These are phyloP conservation scores for Corymbia calophylla DNA, from an alignment of 441 rosid species.

Conservation along the genomic window DNA sequence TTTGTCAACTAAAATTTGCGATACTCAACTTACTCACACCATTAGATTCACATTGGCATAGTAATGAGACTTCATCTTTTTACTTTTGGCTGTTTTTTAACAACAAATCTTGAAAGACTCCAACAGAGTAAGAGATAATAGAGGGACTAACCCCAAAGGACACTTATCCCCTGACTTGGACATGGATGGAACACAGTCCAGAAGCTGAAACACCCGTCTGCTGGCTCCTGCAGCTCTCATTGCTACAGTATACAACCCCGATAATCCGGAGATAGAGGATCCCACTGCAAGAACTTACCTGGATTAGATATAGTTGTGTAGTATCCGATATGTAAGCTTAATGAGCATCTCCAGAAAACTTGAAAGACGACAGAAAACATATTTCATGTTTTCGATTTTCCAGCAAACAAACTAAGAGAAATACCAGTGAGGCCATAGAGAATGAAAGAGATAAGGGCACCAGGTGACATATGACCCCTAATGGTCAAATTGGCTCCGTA, in stretches of 20 bases:
- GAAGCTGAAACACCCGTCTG: constrained; percentile 83
- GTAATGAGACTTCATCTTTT: not conserved
- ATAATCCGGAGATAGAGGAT: constrained; percentile 59
- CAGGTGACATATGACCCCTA: constrained; percentile 71
- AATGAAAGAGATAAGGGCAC: constrained; percentile 90
- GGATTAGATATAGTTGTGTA: not conserved
- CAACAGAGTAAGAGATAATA: not conserved
- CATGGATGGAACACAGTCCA: constrained; percentile 82
- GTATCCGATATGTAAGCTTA: not conserved
- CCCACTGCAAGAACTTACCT: constrained; percentile 57
- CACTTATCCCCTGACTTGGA: constrained; percentile 67
- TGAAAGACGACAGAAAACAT: not conserved
- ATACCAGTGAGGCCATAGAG: constrained; percentile 89
- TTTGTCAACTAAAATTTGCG: not conserved
- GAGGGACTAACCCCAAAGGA: constrained; percentile 54
- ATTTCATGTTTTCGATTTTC: not conserved
- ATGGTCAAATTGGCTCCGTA: constrained; percentile 89
- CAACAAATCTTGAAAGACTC: not conserved
- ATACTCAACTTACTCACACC: not conserved
- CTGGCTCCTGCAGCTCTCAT: constrained; percentile 99
- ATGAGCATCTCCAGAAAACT: not conserved
- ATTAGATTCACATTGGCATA: not conserved
- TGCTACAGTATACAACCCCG: constrained; percentile 70
- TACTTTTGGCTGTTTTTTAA: not conserved
- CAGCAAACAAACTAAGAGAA: not conserved